phyloP scores from a whole-genome alignment of 305 asterid genomes.

The Fraxinus greggii region DNA sequence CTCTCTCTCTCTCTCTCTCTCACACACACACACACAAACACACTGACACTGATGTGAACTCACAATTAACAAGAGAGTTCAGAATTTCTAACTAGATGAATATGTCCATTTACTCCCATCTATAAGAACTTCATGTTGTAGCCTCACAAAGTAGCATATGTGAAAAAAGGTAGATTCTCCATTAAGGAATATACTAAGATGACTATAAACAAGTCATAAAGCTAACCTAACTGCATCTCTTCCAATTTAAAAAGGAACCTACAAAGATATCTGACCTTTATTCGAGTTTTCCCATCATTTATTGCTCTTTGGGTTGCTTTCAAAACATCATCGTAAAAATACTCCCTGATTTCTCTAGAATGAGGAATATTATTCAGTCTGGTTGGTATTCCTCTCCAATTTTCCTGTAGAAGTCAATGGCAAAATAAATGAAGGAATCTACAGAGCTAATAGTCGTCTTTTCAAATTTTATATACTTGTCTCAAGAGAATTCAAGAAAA shows the following conservation, averaged over 20 bases:
- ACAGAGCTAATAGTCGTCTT: slow-evolving; percentile 21
- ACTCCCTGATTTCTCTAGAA: slow-evolving; percentile 87
- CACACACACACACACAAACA: background rate
- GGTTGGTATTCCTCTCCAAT: slow-evolving; percentile 94
- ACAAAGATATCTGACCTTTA: slow-evolving; percentile 54
- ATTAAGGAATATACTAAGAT: background rate
- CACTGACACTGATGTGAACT: background rate
- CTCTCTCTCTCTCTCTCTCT: background rate
- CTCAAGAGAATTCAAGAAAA: slow-evolving; percentile 7
- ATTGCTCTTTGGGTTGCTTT: slow-evolving; percentile 78
- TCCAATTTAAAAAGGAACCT: slow-evolving; percentile 11
- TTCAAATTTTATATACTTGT: background rate
- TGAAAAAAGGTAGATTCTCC: background rate
- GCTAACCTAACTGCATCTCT: slow-evolving; percentile 16
- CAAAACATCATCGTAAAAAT: slow-evolving; percentile 80
- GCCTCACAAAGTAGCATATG: background rate
- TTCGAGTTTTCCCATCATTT: slow-evolving; percentile 74
- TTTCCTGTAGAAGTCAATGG: slow-evolving; percentile 45
- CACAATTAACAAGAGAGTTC: background rate
- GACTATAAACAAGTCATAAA: background rate
- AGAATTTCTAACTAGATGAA: background rate
- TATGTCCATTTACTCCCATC: background rate
- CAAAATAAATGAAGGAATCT: slow-evolving; percentile 22
- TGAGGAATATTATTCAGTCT: slow-evolving; percentile 92
- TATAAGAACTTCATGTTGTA: background rate